These are phyloP conservation scores for Chrysanthemum seticuspe DNA, from an alignment of 129 eudicot genomes.

Conservation along the genomic window DNA sequence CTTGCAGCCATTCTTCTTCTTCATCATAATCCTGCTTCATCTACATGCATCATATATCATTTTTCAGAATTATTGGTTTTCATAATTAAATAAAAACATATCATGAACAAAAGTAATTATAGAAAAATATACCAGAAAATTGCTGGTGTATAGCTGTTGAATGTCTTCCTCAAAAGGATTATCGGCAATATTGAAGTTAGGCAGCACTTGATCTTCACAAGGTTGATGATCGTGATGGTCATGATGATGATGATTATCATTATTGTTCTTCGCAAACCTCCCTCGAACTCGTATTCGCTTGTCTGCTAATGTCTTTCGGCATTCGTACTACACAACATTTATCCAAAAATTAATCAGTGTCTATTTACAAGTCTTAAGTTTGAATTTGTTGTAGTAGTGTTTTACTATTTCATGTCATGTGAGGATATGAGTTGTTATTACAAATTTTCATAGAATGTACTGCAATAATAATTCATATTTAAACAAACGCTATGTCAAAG, in stretches of 20 bases:
- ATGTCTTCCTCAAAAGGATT: slow-evolving; percentile 26
- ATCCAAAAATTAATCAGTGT: neutral
- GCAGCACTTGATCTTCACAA: slow-evolving; percentile 40
- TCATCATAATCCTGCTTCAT: slow-evolving; percentile 55
- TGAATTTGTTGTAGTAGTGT: neutral
- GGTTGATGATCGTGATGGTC: slow-evolving; percentile 42
- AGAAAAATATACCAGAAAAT: slow-evolving; percentile 36
- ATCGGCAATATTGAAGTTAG: slow-evolving; percentile 22
- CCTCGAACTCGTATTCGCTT: slow-evolving; percentile 85
- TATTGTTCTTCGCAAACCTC: slow-evolving; percentile 81
- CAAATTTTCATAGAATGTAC: too few relatives aligned
- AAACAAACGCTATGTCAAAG: too few relatives aligned
- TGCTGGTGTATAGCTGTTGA: slow-evolving; percentile 25
- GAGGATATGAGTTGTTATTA: too few relatives aligned
- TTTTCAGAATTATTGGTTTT: neutral
- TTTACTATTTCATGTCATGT: neutral
- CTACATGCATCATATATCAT: slow-evolving; percentile 33
- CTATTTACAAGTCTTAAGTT: neutral
- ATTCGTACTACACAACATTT: slow-evolving; percentile 64
- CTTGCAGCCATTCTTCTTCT: slow-evolving; percentile 74
- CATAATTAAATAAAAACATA: neutral
- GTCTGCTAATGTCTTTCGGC: slow-evolving; percentile 93
- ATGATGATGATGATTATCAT: slow-evolving; percentile 44
- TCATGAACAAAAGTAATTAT: neutral
- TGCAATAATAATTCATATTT: too few relatives aligned